phyloP scores from a whole-genome alignment of 441 rosid species.

The Euphorbia schlechtendalii region DNA sequence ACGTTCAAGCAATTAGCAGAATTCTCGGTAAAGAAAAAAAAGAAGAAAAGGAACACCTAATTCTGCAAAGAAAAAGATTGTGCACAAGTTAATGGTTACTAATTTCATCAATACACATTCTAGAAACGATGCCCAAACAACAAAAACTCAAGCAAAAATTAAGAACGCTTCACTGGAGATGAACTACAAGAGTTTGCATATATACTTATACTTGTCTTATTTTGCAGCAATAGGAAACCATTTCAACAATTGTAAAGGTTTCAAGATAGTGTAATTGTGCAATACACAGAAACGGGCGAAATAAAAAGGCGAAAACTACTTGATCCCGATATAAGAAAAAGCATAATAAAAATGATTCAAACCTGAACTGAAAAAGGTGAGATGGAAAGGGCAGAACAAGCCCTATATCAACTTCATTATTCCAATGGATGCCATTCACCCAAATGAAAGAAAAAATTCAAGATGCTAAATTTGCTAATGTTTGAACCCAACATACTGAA shows the following conservation, averaged over 20 bases:
- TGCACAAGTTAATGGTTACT: constrained; percentile 13
- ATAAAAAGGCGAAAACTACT: not conserved
- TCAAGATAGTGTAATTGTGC: not conserved
- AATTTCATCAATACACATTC: no score
- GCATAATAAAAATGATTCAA: not conserved
- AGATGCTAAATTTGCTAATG: constrained; percentile 25
- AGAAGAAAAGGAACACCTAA: constrained; percentile 17
- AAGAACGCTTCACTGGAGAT: not conserved
- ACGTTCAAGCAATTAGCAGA: constrained; percentile 17
- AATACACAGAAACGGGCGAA: not conserved
- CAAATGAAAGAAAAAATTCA: constrained; percentile 49
- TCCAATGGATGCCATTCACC: constrained; percentile 96
- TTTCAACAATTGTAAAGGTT: not conserved
- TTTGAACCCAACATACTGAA: constrained; percentile 45
- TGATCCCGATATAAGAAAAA: not conserved
- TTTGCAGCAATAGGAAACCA: not conserved
- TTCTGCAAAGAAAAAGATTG: constrained; percentile 36
- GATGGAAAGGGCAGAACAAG: constrained; percentile 30
- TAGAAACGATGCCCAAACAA: not conserved
- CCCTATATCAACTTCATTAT: constrained; percentile 38
- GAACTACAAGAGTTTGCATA: not conserved
- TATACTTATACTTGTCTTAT: not conserved
- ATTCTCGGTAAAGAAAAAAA: constrained; percentile 23
- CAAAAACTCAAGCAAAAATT: no score
- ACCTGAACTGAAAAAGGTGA: constrained; percentile 27